These are phyloP conservation scores for Suillus plorans DNA, from an alignment of 768 basidiomycete species.

Conservation along the genomic window DNA sequence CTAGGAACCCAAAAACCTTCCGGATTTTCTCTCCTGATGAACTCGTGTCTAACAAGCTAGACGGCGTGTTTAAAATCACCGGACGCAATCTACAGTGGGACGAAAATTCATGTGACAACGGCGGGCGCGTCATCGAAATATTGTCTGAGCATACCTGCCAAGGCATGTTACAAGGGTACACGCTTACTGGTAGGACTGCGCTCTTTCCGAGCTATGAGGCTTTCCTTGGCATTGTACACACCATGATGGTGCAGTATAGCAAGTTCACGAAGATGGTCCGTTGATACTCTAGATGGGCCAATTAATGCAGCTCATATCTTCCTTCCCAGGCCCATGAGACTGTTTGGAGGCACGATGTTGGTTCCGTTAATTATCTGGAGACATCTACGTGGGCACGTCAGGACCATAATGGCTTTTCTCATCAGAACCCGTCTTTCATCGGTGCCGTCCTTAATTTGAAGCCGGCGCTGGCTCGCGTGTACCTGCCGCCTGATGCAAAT, in stretches of 20 bases:
- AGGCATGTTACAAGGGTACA: constrained; percentile 91
- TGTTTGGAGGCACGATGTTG: constrained; percentile 67
- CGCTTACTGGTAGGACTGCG: constrained; percentile 81
- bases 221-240: constrained; percentile 86
- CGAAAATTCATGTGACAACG: constrained; percentile 56
- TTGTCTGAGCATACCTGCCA: constrained; percentile 88
- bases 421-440: constrained; percentile 86
- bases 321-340: constrained; percentile 50
- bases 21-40: constrained; percentile 93
- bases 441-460: constrained; percentile 84
- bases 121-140: constrained; percentile 86
- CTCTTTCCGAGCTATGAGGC: constrained; percentile 91
- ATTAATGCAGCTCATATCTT: not conserved
- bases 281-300: not conserved
- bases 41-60: constrained; percentile 84
- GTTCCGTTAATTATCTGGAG: constrained; percentile 83
- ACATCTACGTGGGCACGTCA: constrained; percentile 86
- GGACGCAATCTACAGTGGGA: constrained; percentile 90
- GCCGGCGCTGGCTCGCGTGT: constrained; percentile 67
- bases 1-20: constrained; percentile 73
- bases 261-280: constrained; percentile 85
- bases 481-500: constrained; percentile 90
- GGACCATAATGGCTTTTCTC: constrained; percentile 89
- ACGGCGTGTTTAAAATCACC: constrained; percentile 68
- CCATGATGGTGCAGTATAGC: constrained; percentile 88